Evolutionary conservation across 2,329 filamentous ascomycete genomes (phyloP).

Genomic region (Cytospora leucostoma): DNA sequence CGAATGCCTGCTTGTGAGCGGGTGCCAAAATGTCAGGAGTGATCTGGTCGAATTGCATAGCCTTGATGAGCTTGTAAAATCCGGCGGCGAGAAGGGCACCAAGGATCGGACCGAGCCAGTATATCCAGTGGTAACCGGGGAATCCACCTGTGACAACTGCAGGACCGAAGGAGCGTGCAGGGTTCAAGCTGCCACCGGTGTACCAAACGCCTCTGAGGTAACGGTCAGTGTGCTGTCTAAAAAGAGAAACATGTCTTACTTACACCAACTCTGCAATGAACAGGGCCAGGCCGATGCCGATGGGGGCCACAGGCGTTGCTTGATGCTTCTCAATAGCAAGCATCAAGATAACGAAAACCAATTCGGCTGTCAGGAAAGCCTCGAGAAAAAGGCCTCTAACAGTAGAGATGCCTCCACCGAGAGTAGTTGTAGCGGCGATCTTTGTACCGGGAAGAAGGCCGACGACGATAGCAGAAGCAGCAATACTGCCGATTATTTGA

Average conservation of each 20-base stretch:
- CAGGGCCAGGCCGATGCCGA: slow-evolving; percentile 71
- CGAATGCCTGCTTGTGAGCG: slow-evolving; percentile 7
- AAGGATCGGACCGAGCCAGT: slow-evolving; percentile 55
- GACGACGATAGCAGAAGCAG: slow-evolving; percentile 58
- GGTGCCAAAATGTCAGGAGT: slow-evolving; percentile 32
- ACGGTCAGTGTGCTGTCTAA: background rate
- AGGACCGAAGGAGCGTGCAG: slow-evolving; percentile 53
- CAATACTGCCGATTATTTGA: slow-evolving; percentile 61
- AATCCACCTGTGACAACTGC: slow-evolving; percentile 46
- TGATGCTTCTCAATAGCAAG: slow-evolving; percentile 74
- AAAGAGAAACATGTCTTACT: background rate
- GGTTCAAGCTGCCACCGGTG: slow-evolving; percentile 53
- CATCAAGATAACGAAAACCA: slow-evolving; percentile 68
- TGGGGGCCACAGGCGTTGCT: slow-evolving; percentile 68
- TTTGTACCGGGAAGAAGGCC: slow-evolving; percentile 57
- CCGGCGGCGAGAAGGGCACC: slow-evolving; percentile 51
- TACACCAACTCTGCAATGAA: slow-evolving; percentile 58
- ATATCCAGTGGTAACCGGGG: slow-evolving; percentile 54
- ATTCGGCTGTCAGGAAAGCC: slow-evolving; percentile 64
- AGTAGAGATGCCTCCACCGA: slow-evolving; percentile 52
- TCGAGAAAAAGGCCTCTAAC: slow-evolving; percentile 67
- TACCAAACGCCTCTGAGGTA: slow-evolving; percentile 42
- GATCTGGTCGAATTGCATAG: slow-evolving; percentile 52
- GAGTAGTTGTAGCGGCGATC: slow-evolving; percentile 56
- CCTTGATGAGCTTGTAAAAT: slow-evolving; percentile 53